Base-by-base conservation (phyloP, 805 yeast species). In the Ascoidea asiatica region DNA sequence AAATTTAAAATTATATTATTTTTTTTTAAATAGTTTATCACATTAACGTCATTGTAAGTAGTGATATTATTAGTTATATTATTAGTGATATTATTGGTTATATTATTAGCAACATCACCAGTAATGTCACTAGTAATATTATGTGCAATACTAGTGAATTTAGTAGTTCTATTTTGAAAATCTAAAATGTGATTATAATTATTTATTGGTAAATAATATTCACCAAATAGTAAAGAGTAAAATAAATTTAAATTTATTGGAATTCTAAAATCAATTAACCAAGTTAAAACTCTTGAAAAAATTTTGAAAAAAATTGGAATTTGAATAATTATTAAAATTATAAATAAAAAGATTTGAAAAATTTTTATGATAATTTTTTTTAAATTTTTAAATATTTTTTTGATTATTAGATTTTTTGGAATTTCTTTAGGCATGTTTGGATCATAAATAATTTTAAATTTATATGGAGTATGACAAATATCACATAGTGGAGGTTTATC, bases 401-500 rank as follows among this genome's bases (percentile, higher is more conserved):
- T 53, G 47, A 75, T 39, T 15, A 84, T 59, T 38, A 79, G 58
- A 1, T 52, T 47, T 2, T 75, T 8, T 0, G 95, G 95, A 20
- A 84, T 72, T 21, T 62, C 58, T 6, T 59, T 62, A 1, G 94
- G 92, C 77, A 81, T 81, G 41, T 74, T 60, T 2, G 72, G 75
- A 42, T 72, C 73, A 57, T 81, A 84, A 1, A 77, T 69, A 20
- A 86, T 81, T 23, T 71, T 69, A 59, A 84, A 84, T 45, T 67
- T 70, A 60, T 82, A 88, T 22, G 77, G 74, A 35, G 82, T 67
- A 54, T 87, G 81, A 60, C 97, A 92, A 38, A 92, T 83, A 59
- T 90, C 97, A 70, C 97, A 92, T 37, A 73, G 69, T 11, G 79
- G 69, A 33, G 71, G 70, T 47, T 79, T 76, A 22, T 64, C 64